Base-by-base conservation (phyloP, 1,139 yeast species). In the Protomyces inouyei region DNA sequence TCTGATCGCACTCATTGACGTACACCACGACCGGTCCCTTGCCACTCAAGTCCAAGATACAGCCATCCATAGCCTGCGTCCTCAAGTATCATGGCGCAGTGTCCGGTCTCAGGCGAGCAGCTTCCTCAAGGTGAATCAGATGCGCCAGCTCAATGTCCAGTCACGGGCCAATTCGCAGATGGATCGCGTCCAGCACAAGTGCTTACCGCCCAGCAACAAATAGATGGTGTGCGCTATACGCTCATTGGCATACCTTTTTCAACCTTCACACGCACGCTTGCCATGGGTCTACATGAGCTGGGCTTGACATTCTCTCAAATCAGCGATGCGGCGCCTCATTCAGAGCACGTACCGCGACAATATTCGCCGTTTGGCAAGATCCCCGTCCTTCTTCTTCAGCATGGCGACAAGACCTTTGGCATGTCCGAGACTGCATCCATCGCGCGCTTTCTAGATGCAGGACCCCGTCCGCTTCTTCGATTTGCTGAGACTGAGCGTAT, bases 161-260 rank as follows among this genome's bases (percentile, higher is more conserved):
- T 59, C 16, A 59, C 63, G n/a, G 63, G 63, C 25, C 63, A 59
- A 43, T 59, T 59, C 18, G 63, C 63, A 28, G 63, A 59, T 28
- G 63, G 63, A 9, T 46, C 55, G 5, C 38, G 63, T n/a, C 63
- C 63, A 2, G 63, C 55, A 16, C 57, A 40, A 12, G 48, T 37
- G 14, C 36, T 59, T 4, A 55, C 57, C 14, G 46, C 35, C 9
- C 52, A 52, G 43, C 18, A 52, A 12, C 52, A 37, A 4, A 37
- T 54, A 16, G 57, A 52, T 35, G 56, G 57, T 12, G 52, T 59
- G 25, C 43, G 54, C 32, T 59, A 52, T 37, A 59, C 63, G 3
- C 53, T 59, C 12, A 40, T 59, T 37, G 63, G 63, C 4, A 59
- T 52, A 2, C 57, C 56, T 12, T 59, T 59, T 45, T 52, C 57